These are phyloP conservation scores for Cavenderia fasciculata DNA, from an alignment of 78 protist species.

Conservation along the genomic window DNA sequence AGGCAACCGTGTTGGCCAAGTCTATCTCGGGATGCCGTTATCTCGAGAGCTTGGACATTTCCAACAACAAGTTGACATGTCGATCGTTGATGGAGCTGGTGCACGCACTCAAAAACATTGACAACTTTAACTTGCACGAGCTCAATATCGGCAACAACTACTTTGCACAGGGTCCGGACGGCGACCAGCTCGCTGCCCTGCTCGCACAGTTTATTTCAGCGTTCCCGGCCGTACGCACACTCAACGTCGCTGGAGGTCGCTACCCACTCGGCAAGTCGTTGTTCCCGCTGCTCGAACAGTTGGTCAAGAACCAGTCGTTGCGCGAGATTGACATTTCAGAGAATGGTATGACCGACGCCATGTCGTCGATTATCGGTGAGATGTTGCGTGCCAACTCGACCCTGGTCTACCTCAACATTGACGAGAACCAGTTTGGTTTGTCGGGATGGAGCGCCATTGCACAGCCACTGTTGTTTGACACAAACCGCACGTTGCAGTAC, in stretches of 20 bases:
- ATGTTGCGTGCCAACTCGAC: slow-evolving; percentile 55
- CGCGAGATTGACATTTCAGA: slow-evolving; percentile 63
- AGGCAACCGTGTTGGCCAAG: slow-evolving; percentile 40
- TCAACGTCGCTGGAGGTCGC: slow-evolving; percentile 54
- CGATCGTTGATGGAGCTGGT: slow-evolving; percentile 48
- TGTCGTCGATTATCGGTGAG: slow-evolving; percentile 53
- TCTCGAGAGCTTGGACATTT: slow-evolving; percentile 50
- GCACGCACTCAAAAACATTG: slow-evolving; percentile 62
- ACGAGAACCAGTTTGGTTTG: slow-evolving; percentile 53
- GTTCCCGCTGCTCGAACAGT: slow-evolving; percentile 20
- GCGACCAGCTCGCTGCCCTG: slow-evolving; percentile 42
- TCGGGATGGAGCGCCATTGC: slow-evolving; percentile 64
- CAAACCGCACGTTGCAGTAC: slow-evolving; percentile 43
- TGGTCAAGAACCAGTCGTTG: slow-evolving; percentile 35
- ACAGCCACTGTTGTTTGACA: slow-evolving; percentile 67
- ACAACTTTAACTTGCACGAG: slow-evolving; percentile 57
- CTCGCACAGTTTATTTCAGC: slow-evolving; percentile 20
- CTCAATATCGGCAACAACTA: slow-evolving; percentile 59
- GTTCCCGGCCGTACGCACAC: slow-evolving; percentile 61
- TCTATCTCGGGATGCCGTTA: slow-evolving; percentile 73
- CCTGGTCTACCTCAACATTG: slow-evolving; percentile 31
- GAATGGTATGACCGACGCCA: slow-evolving; percentile 43
- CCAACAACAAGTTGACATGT: slow-evolving; percentile 41
- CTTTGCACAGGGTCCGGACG: slow-evolving; percentile 54
- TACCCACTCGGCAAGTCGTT: slow-evolving; percentile 54